phyloP scores from a whole-genome alignment of 2,329 filamentous ascomycete species.

The Ilyonectria sp. region DNA sequence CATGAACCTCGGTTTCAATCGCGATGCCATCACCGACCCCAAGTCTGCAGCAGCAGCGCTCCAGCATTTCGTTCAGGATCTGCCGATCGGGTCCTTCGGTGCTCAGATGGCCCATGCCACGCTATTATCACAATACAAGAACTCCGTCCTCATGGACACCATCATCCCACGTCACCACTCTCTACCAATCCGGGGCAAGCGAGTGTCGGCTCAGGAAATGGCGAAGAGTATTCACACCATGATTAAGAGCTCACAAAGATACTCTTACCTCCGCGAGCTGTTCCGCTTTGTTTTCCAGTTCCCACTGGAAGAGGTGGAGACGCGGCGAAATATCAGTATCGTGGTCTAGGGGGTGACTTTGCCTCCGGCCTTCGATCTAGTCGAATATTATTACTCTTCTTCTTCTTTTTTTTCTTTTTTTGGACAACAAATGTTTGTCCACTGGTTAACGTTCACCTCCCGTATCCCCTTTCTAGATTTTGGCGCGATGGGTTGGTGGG shows the following conservation, averaged over 20 bases:
- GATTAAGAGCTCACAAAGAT: constrained; percentile 76
- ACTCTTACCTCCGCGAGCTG: constrained; percentile 85
- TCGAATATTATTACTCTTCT: neutral
- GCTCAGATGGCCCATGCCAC: constrained; percentile 77
- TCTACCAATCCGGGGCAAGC: constrained; percentile 68
- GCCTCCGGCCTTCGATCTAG: neutral
- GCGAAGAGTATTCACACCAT: constrained; percentile 86
- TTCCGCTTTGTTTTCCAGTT: constrained; percentile 90
- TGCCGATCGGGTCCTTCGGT: constrained; percentile 86
- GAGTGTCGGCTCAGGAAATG: constrained; percentile 80
- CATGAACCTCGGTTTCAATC: constrained; percentile 85
- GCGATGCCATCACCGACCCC: constrained; percentile 64
- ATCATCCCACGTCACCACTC: constrained; percentile 60
- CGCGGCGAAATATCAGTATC: constrained; percentile 76
- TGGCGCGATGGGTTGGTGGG: constrained; percentile 28
- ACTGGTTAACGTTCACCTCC: constrained; percentile 13
- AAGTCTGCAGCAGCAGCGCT: constrained; percentile 69
- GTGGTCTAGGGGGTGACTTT: constrained; percentile 54
- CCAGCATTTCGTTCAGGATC: constrained; percentile 81
- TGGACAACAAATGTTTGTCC: constrained; percentile 11
- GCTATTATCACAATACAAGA: constrained; percentile 85
- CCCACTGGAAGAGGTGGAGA: constrained; percentile 82
- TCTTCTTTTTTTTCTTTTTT: constrained; percentile 35
- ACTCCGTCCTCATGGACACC: constrained; percentile 81
- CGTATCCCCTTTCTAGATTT: constrained; percentile 33